A percentile compares a stretch with the other conserved stretches of the same genome.
Evolutionary conservation across 139 green algal genomes (phyloP).

Genomic region (Picocystis salinarum): DNA sequence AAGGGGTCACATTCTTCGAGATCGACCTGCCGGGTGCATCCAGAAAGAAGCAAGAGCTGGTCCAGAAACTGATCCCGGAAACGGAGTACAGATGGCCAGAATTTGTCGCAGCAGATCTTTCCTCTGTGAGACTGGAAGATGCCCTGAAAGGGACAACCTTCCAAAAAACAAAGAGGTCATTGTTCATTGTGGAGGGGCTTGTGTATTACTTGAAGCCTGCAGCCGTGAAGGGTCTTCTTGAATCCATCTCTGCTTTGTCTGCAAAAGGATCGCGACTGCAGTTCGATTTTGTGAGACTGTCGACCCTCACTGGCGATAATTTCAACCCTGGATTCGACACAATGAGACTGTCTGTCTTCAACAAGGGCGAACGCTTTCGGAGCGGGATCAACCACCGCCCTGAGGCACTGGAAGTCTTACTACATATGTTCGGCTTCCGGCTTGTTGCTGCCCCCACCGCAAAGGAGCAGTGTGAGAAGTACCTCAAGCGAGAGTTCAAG

Average conservation of each 20-base stretch:
- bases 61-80: conserved; percentile 17
- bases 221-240: conserved; percentile 20
- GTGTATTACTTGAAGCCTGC: no score
- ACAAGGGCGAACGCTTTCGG: conserved; percentile 28
- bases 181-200: no score
- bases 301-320: conserved; percentile 2
- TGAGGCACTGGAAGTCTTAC: conserved; percentile 9
- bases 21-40: conserved; percentile 41
- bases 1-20: conserved; percentile 26
- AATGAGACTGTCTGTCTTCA: background rate
- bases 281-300: conserved; percentile 41
- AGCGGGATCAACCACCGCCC: conserved; percentile 11
- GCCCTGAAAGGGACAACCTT: conserved; percentile 29
- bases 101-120: conserved; percentile 39
- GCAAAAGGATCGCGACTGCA: conserved; percentile 18
- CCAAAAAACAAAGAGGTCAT: conserved; percentile 15
- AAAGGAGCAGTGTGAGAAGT: conserved; percentile 13
- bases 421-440: conserved; percentile 13
- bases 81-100: conserved; percentile 22
- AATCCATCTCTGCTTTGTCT: conserved; percentile 12
- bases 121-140: conserved; percentile 14
- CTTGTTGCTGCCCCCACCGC: conserved; percentile 1
- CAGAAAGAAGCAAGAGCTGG: conserved; percentile 28
- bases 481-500: conserved; percentile 9
- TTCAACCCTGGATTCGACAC: background rate